phyloP scores from a whole-genome alignment of 805 yeast genomes.

The Debaryomyces prosopidis region DNA sequence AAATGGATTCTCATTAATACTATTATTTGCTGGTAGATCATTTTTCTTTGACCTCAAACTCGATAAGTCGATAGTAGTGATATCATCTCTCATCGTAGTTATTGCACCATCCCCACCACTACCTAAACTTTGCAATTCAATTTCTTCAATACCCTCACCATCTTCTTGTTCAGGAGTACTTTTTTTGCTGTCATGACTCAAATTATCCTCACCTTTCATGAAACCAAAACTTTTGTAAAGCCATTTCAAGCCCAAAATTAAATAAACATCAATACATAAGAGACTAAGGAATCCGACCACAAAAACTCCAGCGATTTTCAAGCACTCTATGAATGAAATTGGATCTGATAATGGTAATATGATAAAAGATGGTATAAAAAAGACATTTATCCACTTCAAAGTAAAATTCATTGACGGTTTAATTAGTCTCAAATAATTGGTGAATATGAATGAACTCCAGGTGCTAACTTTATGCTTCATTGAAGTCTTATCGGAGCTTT shows the following conservation, averaged over 20 bases:
- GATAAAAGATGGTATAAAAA: slow-evolving; percentile 77
- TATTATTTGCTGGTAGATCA: slow-evolving; percentile 7
- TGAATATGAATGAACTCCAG: slow-evolving; percentile 21
- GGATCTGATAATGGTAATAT: slow-evolving; percentile 67
- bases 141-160: slow-evolving; percentile 5
- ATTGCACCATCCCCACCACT: slow-evolving; percentile 14
- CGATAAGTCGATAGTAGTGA: slow-evolving; percentile 38
- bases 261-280: slow-evolving; percentile 46
- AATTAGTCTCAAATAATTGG: slow-evolving; percentile 35
- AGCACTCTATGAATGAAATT: slow-evolving; percentile 65
- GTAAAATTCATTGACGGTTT: slow-evolving; percentile 70
- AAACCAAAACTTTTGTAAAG: slow-evolving; percentile 12
- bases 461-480: slow-evolving; percentile 9
- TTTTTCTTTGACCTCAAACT: slow-evolving; percentile 16
- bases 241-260: slow-evolving; percentile 29
- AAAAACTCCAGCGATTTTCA: slow-evolving; percentile 74
- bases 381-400: slow-evolving; percentile 74
- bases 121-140: slow-evolving; percentile 13
- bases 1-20: slow-evolving; percentile 18
- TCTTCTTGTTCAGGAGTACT: slow-evolving; percentile 10
- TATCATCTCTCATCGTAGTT: slow-evolving; percentile 32
- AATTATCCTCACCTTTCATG: slow-evolving; percentile 3
- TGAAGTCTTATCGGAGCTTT: slow-evolving; percentile 10
- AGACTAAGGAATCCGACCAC: slow-evolving; percentile 58
- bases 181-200: slow-evolving; percentile 5